phyloP scores from a whole-genome alignment of 176 grass and related monocot species.

The Avena sativa region DNA sequence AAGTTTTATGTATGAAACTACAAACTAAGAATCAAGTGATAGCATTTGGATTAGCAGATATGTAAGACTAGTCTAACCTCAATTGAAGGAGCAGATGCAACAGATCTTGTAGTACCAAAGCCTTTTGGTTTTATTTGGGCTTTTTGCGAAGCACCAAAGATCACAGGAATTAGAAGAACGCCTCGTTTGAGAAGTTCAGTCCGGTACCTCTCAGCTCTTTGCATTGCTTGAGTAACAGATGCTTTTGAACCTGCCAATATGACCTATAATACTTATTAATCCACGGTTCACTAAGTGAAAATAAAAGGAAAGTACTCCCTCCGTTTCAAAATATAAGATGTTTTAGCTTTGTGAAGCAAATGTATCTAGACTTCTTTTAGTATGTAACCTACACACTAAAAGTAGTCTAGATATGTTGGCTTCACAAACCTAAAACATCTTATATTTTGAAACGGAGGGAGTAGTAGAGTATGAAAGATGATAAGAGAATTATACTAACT shows the following conservation, averaged over 20 bases:
- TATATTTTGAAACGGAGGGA: too few species aligned
- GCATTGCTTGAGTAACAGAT: conserved; percentile 68
- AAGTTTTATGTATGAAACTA: background rate
- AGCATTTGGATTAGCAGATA: conserved; percentile 39
- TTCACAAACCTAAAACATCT: too few species aligned
- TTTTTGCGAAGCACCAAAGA: conserved; percentile 83
- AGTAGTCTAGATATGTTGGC: too few species aligned
- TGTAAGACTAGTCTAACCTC: conserved; percentile 55
- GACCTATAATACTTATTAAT: conserved; percentile 76
- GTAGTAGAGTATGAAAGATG: conserved; percentile 6
- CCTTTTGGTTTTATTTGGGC: conserved; percentile 63
- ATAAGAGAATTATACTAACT: conserved; percentile 74
- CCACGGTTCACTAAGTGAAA: conserved; percentile 32
- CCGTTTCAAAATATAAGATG: too few species aligned
- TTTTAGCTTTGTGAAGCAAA: too few species aligned
- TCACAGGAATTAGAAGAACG: conserved; percentile 88
- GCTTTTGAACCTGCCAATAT: conserved; percentile 95
- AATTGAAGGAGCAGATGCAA: conserved; percentile 69
- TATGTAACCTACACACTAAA: too few species aligned
- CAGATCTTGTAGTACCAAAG: conserved; percentile 50
- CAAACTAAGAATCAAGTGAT: conserved; percentile 23
- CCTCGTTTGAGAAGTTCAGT: conserved; percentile 85
- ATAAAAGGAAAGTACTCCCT: too few species aligned
- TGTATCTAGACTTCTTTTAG: too few species aligned
- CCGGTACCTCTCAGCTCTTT: conserved; percentile 84